Evolutionary conservation across 495 filamentous ascomycete species (phyloP).

Genomic region (Penicillium daleae): DNA sequence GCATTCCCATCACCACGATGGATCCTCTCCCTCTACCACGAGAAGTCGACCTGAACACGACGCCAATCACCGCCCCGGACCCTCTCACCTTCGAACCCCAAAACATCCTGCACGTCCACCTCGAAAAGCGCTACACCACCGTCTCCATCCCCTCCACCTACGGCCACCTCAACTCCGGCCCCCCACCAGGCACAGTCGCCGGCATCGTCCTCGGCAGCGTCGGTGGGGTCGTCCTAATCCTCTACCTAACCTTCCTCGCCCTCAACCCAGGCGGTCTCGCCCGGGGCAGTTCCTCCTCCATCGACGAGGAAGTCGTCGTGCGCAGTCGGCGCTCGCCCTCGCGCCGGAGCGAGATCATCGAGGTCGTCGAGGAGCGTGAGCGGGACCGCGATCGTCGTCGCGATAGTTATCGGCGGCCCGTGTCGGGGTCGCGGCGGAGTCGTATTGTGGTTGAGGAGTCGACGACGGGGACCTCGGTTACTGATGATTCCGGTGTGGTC

Average conservation of each 20-base stretch:
- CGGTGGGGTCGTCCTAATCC: constrained; percentile 76
- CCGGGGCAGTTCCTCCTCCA: constrained; percentile 22
- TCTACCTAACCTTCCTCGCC: constrained; percentile 74
- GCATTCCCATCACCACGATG: constrained; percentile 13
- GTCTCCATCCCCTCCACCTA: constrained; percentile 72
- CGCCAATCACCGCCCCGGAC: background rate
- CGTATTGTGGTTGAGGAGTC: constrained; percentile 37
- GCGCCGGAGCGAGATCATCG: constrained; percentile 26
- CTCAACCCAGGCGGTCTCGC: constrained; percentile 51
- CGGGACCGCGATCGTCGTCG: constrained; percentile 25
- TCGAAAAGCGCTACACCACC: constrained; percentile 36
- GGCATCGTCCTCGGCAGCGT: constrained; percentile 84
- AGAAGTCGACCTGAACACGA: constrained; percentile 10
- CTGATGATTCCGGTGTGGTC: constrained; percentile 34
- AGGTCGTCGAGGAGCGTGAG: constrained; percentile 33
- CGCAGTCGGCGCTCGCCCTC: constrained; percentile 24
- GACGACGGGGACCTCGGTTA: constrained; percentile 24
- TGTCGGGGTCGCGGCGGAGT: constrained; percentile 26
- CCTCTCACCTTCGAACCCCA: constrained; percentile 3
- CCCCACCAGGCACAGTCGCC: constrained; percentile 71
- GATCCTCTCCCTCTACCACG: constrained; percentile 10
- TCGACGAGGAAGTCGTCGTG: constrained; percentile 36
- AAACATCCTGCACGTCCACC: constrained; percentile 18
- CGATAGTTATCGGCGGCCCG: constrained; percentile 29
- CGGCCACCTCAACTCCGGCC: constrained; percentile 60